Evolutionary conservation across 2,329 filamentous ascomycete genomes (phyloP).

Genomic region (Byssoonygena ceratinophila): DNA sequence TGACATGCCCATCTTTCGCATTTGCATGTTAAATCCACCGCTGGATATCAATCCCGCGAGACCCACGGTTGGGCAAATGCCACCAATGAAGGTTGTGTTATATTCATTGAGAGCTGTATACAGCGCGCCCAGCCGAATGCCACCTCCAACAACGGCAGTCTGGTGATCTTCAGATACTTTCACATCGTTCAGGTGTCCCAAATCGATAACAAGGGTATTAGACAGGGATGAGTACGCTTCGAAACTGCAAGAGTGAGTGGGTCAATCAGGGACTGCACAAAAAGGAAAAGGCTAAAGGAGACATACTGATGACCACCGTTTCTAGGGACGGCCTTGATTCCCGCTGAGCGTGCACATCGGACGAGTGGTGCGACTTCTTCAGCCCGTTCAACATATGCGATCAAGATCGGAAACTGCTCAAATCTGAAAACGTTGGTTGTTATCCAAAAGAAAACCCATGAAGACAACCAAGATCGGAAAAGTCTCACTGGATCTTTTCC

Average conservation of each 20-base stretch:
- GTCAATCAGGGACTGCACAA: not conserved
- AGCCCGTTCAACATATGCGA: not conserved
- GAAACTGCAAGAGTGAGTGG: constrained; percentile 7
- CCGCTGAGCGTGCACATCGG: not conserved
- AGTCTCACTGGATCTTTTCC: not conserved
- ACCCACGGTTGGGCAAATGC: constrained; percentile 47
- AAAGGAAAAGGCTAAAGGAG: too few relatives aligned
- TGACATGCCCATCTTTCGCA: constrained; percentile 42
- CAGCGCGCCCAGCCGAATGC: constrained; percentile 25
- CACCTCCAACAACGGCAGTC: constrained; percentile 26
- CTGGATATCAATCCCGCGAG: constrained; percentile 50
- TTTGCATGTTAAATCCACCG: constrained; percentile 49
- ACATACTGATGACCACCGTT: constrained; percentile 7
- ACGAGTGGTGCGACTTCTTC: constrained; percentile 6
- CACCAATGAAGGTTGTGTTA: constrained; percentile 39
- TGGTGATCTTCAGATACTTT: constrained; percentile 23
- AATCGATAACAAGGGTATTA: constrained; percentile 17
- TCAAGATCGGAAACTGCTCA: not conserved
- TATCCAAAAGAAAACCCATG: too few relatives aligned
- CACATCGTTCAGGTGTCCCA: constrained; percentile 21
- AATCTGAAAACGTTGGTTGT: not conserved
- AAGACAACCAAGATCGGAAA: not conserved
- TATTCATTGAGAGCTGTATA: constrained; percentile 22
- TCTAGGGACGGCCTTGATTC: not conserved
- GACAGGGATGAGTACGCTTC: constrained; percentile 16